Conservation (phyloP, 257 asterid species). For the Nicotiana tomentosiformis region DNA sequence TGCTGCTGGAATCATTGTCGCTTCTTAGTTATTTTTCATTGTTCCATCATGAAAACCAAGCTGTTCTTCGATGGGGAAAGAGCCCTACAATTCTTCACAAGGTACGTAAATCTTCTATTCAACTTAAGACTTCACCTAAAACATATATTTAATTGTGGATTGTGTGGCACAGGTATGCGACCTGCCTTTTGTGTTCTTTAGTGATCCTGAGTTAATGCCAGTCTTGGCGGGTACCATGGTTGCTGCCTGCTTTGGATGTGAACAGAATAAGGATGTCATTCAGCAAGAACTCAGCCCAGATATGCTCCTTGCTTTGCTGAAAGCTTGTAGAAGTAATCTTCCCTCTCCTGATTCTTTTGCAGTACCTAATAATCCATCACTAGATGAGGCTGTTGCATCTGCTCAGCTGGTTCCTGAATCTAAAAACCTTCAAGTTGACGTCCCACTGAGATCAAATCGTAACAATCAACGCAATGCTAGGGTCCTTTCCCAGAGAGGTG, state of each 20-base stretch:
- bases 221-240: conserved; percentile 71
- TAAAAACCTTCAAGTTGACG: conserved; percentile 43
- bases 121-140: background rate
- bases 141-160: conserved; percentile 18
- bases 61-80: conserved; percentile 99
- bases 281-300: conserved; percentile 96
- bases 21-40: conserved; percentile 89
- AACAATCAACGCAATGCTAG: conserved; percentile 36
- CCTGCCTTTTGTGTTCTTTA: conserved; percentile 88
- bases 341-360: conserved; percentile 11
- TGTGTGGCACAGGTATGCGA: conserved; percentile 71
- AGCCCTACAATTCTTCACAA: conserved; percentile 98
- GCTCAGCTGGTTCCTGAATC: conserved; percentile 35
- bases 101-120: conserved; percentile 31
- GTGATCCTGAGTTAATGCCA: conserved; percentile 93
- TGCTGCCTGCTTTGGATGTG: conserved; percentile 87
- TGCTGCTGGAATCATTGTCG: conserved; percentile 76
- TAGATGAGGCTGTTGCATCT: conserved; percentile 39
- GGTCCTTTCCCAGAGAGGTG: conserved; percentile 38
- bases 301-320: conserved; percentile 84
- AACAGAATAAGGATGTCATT: conserved; percentile 85
- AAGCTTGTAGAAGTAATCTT: conserved; percentile 52
- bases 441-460: conserved; percentile 39
- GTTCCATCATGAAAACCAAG: conserved; percentile 88
- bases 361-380: conserved; percentile 16